Evolutionary conservation across 306 rosid genomes (phyloP).

Genomic region (Glycine tomentella): DNA sequence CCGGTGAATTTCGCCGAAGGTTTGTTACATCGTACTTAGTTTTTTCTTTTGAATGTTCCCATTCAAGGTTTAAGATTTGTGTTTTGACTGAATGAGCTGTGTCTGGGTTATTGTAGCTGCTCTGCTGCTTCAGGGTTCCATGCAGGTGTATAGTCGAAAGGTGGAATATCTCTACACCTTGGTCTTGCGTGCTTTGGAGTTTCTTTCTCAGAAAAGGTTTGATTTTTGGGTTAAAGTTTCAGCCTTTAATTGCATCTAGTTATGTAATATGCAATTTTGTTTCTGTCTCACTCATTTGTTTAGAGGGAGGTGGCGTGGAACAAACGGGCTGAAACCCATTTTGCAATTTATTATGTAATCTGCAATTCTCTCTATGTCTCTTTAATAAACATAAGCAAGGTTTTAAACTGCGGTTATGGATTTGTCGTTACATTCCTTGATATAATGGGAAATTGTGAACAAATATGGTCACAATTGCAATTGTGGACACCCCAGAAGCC

Average conservation of each 20-base stretch:
- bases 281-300: not conserved
- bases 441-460: not conserved
- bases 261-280: not conserved
- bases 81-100: conserved; percentile 35
- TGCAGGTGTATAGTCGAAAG: conserved; percentile 94
- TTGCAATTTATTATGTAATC: not conserved
- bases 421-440: not conserved
- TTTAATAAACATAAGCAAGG: not conserved
- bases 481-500: not conserved
- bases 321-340: not conserved
- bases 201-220: conserved; percentile 92
- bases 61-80: not conserved
- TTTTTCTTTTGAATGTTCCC: not conserved
- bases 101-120: conserved; percentile 78
- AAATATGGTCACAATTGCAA: not conserved
- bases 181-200: conserved; percentile 93
- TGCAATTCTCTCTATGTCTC: not conserved
- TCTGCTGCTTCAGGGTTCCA: conserved; percentile 89
- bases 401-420: not conserved
- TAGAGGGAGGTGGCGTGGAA: not conserved
- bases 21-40: conserved; percentile 29
- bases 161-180: conserved; percentile 88
- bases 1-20: conserved; percentile 92
- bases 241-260: conserved; percentile 1
- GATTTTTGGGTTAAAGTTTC: conserved; percentile 37